Percentiles rank a stretch among this genome's conserved stretches.
These are phyloP conservation scores for Sporothrix pseudoabietina DNA, from an alignment of 2,329 filamentous ascomycete species.

Conservation along the genomic window DNA sequence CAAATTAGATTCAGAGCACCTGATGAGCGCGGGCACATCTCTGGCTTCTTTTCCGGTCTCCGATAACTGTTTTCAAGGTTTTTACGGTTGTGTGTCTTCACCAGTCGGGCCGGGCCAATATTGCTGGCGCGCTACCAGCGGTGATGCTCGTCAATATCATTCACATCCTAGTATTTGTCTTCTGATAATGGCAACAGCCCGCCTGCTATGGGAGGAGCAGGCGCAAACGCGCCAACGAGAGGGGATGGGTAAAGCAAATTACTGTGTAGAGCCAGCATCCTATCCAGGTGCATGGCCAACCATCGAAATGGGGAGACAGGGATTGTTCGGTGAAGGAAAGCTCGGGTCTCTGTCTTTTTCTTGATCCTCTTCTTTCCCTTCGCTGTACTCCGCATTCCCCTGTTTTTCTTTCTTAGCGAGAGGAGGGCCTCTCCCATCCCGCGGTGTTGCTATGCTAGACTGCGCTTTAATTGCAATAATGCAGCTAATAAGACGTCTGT, in stretches of 20 bases:
- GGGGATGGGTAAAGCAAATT: not conserved
- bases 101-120: not conserved
- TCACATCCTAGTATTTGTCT: not conserved
- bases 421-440: not conserved
- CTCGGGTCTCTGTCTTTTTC: not conserved
- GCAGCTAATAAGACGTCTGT: slow-evolving; percentile 7
- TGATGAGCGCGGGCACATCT: not conserved
- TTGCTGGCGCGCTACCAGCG: not conserved
- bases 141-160: slow-evolving; percentile 1
- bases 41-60: not conserved
- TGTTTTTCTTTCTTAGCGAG: not conserved
- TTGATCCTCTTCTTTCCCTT: not conserved
- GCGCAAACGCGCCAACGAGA: not conserved
- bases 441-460: not conserved
- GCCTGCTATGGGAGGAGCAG: not conserved
- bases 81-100: not conserved
- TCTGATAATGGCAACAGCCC: slow-evolving; percentile 5
- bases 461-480: slow-evolving; percentile 19
- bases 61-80: not conserved
- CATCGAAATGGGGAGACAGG: not conserved
- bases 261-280: not conserved
- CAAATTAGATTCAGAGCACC: slow-evolving; percentile 12
- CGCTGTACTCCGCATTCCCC: not conserved
- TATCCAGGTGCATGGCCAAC: not conserved
- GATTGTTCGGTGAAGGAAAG: not conserved